phyloP scores from a whole-genome alignment of 2,329 filamentous ascomycete species.

The Diaporthe vexans region DNA sequence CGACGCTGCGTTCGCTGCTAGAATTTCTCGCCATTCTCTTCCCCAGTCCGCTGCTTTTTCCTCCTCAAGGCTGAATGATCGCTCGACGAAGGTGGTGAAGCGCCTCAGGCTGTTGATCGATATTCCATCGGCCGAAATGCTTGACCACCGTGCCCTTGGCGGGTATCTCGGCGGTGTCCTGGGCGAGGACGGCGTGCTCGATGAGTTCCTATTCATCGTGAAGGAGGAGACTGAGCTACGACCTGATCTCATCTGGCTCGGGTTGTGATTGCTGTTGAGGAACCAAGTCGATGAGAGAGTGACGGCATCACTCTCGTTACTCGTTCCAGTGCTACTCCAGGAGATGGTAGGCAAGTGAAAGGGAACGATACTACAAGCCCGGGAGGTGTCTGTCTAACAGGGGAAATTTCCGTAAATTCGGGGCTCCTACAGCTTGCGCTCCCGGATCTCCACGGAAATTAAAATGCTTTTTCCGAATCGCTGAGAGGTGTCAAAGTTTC shows the following conservation, averaged over 20 bases:
- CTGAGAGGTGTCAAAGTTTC: slow-evolving; percentile 25
- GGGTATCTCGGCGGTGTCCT: neutral
- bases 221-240: neutral
- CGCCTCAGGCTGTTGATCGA: slow-evolving; percentile 7
- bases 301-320: neutral
- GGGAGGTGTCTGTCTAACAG: neutral
- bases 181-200: neutral
- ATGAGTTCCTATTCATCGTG: slow-evolving; percentile 10
- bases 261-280: neutral
- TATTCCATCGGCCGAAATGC: neutral
- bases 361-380: slow-evolving; percentile 3
- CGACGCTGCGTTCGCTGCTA: neutral
- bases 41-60: neutral
- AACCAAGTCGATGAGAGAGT: neutral
- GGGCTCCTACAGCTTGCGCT: neutral
- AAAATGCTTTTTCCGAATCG: neutral
- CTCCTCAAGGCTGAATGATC: slow-evolving; percentile 20
- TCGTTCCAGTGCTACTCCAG: neutral
- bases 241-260: neutral
- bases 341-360: neutral
- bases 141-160: slow-evolving; percentile 6
- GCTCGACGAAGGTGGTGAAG: slow-evolving; percentile 29
- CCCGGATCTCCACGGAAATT: slow-evolving; percentile 1
- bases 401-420: neutral
- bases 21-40: neutral